A percentile compares a stretch with the other conserved stretches of the same genome.
These are phyloP conservation scores for Suillus alpinus DNA, from an alignment of 768 basidiomycete species.

Conservation along the genomic window DNA sequence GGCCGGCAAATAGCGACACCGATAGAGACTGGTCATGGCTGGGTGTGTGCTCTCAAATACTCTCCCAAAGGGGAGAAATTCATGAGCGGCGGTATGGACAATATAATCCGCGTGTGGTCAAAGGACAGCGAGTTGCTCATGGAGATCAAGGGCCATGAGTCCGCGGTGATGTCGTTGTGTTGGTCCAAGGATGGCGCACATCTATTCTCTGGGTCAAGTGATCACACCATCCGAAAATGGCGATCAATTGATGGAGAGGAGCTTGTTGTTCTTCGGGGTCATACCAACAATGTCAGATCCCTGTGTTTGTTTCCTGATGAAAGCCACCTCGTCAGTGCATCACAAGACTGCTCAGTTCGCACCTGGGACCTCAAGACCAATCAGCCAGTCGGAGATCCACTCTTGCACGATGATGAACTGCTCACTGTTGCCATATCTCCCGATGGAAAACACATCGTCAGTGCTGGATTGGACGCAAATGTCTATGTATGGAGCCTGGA, in stretches of 20 bases:
- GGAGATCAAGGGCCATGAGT: not conserved
- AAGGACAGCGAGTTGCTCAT: not conserved
- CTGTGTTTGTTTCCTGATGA: not conserved
- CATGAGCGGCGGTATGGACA: not conserved
- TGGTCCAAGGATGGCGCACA: not conserved
- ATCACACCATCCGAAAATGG: not conserved
- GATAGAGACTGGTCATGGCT: not conserved
- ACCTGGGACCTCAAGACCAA: not conserved
- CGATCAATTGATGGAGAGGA: not conserved
- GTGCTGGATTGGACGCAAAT: conserved; percentile 73
- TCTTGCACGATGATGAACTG: conserved; percentile 81
- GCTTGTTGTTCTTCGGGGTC: not conserved
- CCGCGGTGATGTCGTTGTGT: not conserved
- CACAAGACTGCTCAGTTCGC: not conserved
- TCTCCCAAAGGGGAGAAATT: not conserved
- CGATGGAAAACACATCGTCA: conserved; percentile 78
- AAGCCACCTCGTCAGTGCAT: not conserved
- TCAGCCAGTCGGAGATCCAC: conserved; percentile 26
- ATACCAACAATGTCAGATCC: not conserved
- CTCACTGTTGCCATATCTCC: conserved; percentile 72
- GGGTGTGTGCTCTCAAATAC: not conserved
- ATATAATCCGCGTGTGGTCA: not conserved
- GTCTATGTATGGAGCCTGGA: conserved; percentile 81
- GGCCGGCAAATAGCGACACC: not conserved
- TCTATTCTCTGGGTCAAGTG: not conserved